Conservation (phyloP, 2,329 filamentous ascomycete species). For the Colletotrichum sp. region DNA sequence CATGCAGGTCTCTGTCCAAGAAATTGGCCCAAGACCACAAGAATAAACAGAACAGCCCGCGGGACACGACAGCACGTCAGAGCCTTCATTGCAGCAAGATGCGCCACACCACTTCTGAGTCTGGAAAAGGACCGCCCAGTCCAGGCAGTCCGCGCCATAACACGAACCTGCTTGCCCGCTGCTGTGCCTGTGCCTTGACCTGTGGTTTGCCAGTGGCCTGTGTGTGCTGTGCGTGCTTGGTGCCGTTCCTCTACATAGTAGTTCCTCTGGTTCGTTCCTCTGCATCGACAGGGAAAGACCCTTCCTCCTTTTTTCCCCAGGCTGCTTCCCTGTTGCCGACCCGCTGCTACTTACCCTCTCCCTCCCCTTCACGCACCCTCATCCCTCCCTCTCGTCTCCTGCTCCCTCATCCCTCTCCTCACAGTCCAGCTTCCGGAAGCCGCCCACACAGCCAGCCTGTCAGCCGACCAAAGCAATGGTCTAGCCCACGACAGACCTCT, state of each 20-base stretch:
- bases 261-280: not conserved
- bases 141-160: not conserved
- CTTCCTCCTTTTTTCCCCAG: constrained; percentile 17
- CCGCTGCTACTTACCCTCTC: constrained; percentile 2
- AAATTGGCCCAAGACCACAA: not conserved
- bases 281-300: constrained; percentile 2
- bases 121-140: not conserved
- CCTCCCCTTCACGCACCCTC: constrained; percentile 14
- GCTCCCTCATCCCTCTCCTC: constrained; percentile 15
- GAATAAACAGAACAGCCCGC: not conserved
- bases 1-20: constrained; percentile 1
- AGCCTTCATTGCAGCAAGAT: not conserved
- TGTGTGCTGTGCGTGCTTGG: not conserved
- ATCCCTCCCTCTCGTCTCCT: constrained; percentile 11
- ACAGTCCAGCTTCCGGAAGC: not conserved
- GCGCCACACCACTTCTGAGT: not conserved
- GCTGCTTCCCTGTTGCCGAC: constrained; percentile 12
- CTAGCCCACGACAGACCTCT: constrained; percentile 1
- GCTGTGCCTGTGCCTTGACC: not conserved
- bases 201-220: not conserved
- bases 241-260: not conserved
- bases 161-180: not conserved
- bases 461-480: constrained; percentile 12
- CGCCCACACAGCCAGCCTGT: not conserved
- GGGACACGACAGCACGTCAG: constrained; percentile 6